phyloP scores from a whole-genome alignment of 495 filamentous ascomycete species.

The Tuber borchii region DNA sequence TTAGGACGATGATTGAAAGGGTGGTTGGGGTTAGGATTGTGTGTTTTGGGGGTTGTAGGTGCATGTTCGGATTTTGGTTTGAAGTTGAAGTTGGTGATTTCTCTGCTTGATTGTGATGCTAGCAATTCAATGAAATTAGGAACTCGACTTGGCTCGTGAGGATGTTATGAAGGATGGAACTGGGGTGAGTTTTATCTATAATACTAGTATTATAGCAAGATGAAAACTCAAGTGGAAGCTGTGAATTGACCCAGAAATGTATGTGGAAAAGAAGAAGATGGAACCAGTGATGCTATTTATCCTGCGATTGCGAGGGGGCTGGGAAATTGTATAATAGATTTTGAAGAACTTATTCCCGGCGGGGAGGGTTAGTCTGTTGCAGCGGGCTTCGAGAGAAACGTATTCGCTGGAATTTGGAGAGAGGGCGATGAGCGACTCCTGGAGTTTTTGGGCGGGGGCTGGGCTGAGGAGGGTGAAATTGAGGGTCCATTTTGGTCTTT shows the following conservation, averaged over 20 bases:
- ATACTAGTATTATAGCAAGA: too few relatives aligned
- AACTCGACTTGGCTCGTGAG: too few relatives aligned
- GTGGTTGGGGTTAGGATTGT: too few relatives aligned
- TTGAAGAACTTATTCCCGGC: constrained; percentile 72
- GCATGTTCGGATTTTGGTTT: neutral
- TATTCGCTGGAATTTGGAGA: constrained; percentile 87
- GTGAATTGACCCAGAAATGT: too few relatives aligned
- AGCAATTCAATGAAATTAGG: too few relatives aligned
- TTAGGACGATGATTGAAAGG: neutral
- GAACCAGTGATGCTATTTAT: constrained; percentile 14
- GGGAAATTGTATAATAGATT: constrained; percentile 62
- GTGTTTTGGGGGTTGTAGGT: neutral
- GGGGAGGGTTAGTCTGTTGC: constrained; percentile 64
- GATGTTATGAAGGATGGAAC: too few relatives aligned
- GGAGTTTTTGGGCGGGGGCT: constrained; percentile 63
- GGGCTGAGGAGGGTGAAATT: constrained; percentile 74
- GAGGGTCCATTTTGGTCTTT: constrained; percentile 53
- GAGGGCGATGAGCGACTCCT: constrained; percentile 79
- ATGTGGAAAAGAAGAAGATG: too few relatives aligned
- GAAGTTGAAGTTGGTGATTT: too few relatives aligned
- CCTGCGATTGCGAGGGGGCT: constrained; percentile 40
- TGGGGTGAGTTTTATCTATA: too few relatives aligned
- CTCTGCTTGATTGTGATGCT: too few relatives aligned
- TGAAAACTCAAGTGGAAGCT: too few relatives aligned
- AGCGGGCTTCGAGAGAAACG: constrained; percentile 69